phyloP scores from a whole-genome alignment of 306 rosid genomes.

The Fragaria vesca region DNA sequence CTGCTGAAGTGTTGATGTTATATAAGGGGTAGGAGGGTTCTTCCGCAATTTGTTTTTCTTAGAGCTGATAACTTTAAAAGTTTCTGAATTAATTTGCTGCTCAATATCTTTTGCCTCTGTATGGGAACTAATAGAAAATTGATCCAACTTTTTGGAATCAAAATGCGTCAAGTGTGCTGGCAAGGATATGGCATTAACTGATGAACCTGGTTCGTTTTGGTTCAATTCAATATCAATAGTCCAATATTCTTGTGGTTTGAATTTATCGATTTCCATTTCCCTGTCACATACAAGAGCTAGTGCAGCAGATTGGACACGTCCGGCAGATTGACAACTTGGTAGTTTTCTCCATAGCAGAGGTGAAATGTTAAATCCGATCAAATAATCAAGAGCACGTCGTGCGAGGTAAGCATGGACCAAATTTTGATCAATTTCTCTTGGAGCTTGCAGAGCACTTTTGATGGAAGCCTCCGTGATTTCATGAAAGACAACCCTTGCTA shows the following conservation, averaged over 20 bases:
- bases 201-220: constrained; percentile 30
- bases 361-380: constrained; percentile 95
- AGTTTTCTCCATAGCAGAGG: constrained; percentile 96
- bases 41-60: constrained; percentile 57
- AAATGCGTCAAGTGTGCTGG: constrained; percentile 71
- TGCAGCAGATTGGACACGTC: constrained; percentile 99
- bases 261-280: constrained; percentile 89
- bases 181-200: constrained; percentile 33
- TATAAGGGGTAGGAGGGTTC: constrained; percentile 90
- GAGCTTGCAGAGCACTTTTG: constrained; percentile 71
- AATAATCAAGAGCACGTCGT: constrained; percentile 94
- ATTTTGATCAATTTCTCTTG: constrained; percentile 74
- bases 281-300: constrained; percentile 89
- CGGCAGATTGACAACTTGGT: constrained; percentile 97
- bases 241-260: constrained; percentile 83
- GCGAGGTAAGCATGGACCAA: constrained; percentile 95
- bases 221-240: constrained; percentile 49
- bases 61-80: constrained; percentile 52
- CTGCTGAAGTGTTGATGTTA: constrained; percentile 98
- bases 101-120: constrained; percentile 56
- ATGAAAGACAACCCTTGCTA: constrained; percentile 85
- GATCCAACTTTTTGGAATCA: constrained; percentile 66
- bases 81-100: constrained; percentile 41
- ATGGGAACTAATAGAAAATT: constrained; percentile 65
- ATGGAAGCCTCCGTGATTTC: constrained; percentile 92